A percentile compares a stretch with the other conserved stretches of the same genome.
phyloP scores from a whole-genome alignment of 2,329 filamentous ascomycete species.

The Monilinia laxa region DNA sequence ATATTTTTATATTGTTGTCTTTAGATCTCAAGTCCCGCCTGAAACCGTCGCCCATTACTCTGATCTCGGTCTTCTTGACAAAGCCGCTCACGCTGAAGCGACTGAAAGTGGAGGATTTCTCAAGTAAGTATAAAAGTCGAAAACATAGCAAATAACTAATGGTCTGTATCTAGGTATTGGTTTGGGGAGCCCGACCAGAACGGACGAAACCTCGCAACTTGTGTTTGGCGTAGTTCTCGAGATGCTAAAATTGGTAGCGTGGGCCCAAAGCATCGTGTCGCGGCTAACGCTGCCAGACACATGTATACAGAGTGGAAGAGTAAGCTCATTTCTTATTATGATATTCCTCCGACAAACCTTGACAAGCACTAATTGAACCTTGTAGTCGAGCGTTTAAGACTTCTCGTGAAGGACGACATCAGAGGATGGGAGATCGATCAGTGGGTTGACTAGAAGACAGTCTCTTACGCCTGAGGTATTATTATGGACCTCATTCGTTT shows the following conservation, averaged over 20 bases:
- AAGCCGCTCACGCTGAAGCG: constrained; percentile 77
- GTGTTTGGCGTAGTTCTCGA: constrained; percentile 60
- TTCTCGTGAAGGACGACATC: constrained; percentile 67
- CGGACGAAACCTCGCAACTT: constrained; percentile 79
- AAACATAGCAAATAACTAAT: constrained; percentile 20
- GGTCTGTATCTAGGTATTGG: constrained; percentile 65
- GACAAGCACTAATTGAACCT: neutral
- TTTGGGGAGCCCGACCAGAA: constrained; percentile 72
- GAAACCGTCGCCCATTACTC: constrained; percentile 58
- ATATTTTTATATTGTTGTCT: constrained; percentile 81
- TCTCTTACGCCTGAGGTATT: neutral
- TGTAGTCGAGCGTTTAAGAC: constrained; percentile 60
- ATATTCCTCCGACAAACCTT: neutral
- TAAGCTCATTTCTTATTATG: neutral
- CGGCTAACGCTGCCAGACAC: constrained; percentile 61
- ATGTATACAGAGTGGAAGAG: constrained; percentile 65
- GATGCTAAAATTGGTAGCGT: constrained; percentile 60
- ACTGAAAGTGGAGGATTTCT: constrained; percentile 76
- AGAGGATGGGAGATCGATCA: constrained; percentile 61
- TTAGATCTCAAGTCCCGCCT: constrained; percentile 70
- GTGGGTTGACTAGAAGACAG: constrained; percentile 48
- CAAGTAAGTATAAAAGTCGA: constrained; percentile 52
- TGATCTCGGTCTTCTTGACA: constrained; percentile 71
- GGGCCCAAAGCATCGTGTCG: constrained; percentile 62
- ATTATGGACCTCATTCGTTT: too few species aligned